Evolutionary conservation across 2,329 filamentous ascomycete genomes (phyloP).

Genomic region (Fusarium abutilonis): DNA sequence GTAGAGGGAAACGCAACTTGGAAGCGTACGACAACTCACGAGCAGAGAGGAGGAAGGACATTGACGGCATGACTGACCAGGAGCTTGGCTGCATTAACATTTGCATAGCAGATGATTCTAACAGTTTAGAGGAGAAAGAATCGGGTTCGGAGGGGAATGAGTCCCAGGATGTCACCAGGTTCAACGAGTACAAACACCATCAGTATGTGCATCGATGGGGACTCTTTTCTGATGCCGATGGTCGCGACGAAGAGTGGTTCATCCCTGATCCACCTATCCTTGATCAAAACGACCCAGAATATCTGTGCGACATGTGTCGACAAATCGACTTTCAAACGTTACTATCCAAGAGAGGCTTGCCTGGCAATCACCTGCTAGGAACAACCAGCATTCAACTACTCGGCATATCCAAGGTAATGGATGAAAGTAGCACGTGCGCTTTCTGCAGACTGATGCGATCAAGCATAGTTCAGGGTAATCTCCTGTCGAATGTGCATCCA

Average conservation of each 20-base stretch:
- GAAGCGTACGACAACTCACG: neutral
- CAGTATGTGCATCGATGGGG: conserved; percentile 22
- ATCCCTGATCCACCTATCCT: conserved; percentile 1
- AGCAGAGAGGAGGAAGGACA: neutral
- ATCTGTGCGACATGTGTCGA: conserved; percentile 26
- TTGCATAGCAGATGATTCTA: neutral
- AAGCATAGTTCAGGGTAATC: neutral
- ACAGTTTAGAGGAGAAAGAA: neutral
- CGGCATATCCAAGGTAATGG: conserved; percentile 6
- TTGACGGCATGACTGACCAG: conserved; percentile 14
- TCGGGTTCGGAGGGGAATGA: neutral
- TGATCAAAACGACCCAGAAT: neutral
- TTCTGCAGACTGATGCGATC: conserved; percentile 15
- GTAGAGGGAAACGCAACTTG: neutral
- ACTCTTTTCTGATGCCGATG: conserved; percentile 7
- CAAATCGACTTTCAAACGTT: conserved; percentile 14
- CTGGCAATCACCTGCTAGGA: conserved; percentile 19
- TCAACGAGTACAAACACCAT: conserved; percentile 22
- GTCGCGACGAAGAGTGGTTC: conserved; percentile 26
- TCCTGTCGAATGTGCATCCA: neutral
- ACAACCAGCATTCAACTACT: conserved; percentile 5
- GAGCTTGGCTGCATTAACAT: conserved; percentile 12
- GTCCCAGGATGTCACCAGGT: neutral
- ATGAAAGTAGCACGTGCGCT: neutral
- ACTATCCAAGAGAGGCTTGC: conserved; percentile 7